These are phyloP conservation scores for Metschnikowia santaceciliae DNA, from an alignment of 805 yeast species.

Conservation along the genomic window DNA sequence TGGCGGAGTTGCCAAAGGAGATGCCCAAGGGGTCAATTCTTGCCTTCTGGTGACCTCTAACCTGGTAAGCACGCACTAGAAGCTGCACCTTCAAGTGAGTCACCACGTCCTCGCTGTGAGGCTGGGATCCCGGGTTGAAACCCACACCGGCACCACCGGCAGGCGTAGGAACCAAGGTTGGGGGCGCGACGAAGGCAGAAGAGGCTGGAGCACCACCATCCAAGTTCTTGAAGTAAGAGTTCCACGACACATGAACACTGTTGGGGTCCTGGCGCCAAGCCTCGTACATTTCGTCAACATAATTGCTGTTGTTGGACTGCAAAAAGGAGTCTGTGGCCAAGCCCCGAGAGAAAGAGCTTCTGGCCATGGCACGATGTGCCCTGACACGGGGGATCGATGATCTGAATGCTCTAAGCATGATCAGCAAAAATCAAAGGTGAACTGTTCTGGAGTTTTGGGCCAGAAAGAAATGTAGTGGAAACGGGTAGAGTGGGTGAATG, in stretches of 20 bases:
- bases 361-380: constrained; percentile 26
- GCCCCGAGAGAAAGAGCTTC: constrained; percentile 18
- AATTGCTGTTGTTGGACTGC: constrained; percentile 79
- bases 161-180: constrained; percentile 79
- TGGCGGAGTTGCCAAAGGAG: constrained; percentile 69
- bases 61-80: constrained; percentile 97
- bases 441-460: background rate
- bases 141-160: constrained; percentile 64
- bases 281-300: constrained; percentile 96
- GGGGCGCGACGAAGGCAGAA: constrained; percentile 85
- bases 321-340: constrained; percentile 67
- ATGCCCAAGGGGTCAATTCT: constrained; percentile 93
- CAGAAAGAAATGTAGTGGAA: constrained; percentile 4
- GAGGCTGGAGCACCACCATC: constrained; percentile 65
- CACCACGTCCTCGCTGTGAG: constrained; percentile 59
- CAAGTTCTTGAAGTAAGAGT: constrained; percentile 90
- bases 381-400: constrained; percentile 34
- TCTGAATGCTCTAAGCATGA: constrained; percentile 43
- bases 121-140: constrained; percentile 51
- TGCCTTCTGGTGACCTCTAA: constrained; percentile 95
- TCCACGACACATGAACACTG: constrained; percentile 95
- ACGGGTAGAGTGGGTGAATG: background rate
- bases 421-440: constrained; percentile 6
- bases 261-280: constrained; percentile 90
- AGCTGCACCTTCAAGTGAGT: constrained; percentile 93